Evolutionary conservation across 2,329 filamentous ascomycete species (phyloP), one percentile per base, ranked within the genome.

Genomic region (Pyricularia pennisetigena): DNA sequence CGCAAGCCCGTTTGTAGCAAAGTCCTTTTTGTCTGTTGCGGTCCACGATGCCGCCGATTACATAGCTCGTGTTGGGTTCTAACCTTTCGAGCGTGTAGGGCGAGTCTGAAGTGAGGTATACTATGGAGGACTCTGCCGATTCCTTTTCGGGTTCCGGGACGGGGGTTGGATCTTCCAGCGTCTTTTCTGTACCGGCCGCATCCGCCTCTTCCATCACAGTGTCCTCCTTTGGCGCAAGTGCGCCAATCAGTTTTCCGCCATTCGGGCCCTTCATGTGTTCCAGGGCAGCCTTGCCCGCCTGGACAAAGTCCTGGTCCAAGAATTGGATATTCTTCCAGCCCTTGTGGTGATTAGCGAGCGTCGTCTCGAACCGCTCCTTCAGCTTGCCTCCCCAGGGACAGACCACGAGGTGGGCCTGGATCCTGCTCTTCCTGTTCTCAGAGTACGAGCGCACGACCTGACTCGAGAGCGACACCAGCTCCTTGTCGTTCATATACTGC

Each of bases 1-100:
- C 87, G 67, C 86, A 82, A 0, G 95, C 95, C 20, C 90, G 85
- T 73, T 89, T 90, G 82, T 97, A 93, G 79, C 95, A 99, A 54
- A 99, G 83, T 0, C 92, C 93, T 81, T 99, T 99, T 79, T 99
- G 90, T 63, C 95, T 87, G 78, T 99, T 99, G 80, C 94, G 94
- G 80, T 99, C 95, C 29, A 99, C 95, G 49, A 99, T 83, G 0
- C 94, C 95, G 49, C 95, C 95, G 68, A 99, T 90, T 71, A 99
- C 90, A 78, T 99, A 99, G 69, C 88, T 94, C 70, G 90, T 93
- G 79, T 95, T 90, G 0, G 94, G 92, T 76, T 94, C 93, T 62
- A 99, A 85, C 62, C 91, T 86, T 6, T 90, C 89, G 32, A 99
- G 84, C 0, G 91, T 94, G 72, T 97, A 85, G 0, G 91, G 88